These are phyloP conservation scores for Moesziomyces sp. DNA, from an alignment of 1,284 basidiomycete genomes.

Conservation along the genomic window DNA sequence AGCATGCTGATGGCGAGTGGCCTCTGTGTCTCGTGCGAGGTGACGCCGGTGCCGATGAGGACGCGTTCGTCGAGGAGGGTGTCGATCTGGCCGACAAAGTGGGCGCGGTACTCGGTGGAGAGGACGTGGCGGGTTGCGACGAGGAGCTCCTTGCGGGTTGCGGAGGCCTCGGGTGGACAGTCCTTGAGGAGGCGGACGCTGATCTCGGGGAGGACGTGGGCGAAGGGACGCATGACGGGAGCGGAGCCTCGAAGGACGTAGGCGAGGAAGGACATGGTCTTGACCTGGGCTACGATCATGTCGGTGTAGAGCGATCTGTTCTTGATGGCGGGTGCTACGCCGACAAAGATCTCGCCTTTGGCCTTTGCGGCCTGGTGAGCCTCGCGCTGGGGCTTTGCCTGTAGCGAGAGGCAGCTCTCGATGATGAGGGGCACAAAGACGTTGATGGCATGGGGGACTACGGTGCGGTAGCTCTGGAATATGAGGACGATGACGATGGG, in stretches of 20 bases:
- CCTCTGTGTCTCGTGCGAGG: conserved; percentile 81
- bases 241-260: conserved; percentile 82
- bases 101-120: conserved; percentile 81
- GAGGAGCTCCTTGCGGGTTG: conserved; percentile 82
- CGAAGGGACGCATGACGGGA: conserved; percentile 81
- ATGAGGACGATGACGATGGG: conserved; percentile 92
- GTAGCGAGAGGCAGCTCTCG: conserved; percentile 65
- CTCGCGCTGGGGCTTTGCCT: conserved; percentile 85
- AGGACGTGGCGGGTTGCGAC: conserved; percentile 92
- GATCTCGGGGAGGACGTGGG: conserved; percentile 82
- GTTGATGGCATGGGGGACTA: conserved; percentile 77
- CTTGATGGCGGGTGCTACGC: conserved; percentile 76
- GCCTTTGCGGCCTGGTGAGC: conserved; percentile 83
- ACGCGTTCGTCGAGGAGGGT: conserved; percentile 91
- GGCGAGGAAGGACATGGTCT: conserved; percentile 84
- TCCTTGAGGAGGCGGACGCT: conserved; percentile 90
- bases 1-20: conserved; percentile 87
- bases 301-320: conserved; percentile 86
- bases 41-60: conserved; percentile 83
- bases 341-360: conserved; percentile 83
- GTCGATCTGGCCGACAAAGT: conserved; percentile 85
- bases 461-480: conserved; percentile 81
- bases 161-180: conserved; percentile 87
- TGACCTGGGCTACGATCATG: conserved; percentile 91
- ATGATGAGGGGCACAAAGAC: conserved; percentile 74